phyloP scores from a whole-genome alignment of 2,329 filamentous ascomycete species.

The Waltergamsia citrina region DNA sequence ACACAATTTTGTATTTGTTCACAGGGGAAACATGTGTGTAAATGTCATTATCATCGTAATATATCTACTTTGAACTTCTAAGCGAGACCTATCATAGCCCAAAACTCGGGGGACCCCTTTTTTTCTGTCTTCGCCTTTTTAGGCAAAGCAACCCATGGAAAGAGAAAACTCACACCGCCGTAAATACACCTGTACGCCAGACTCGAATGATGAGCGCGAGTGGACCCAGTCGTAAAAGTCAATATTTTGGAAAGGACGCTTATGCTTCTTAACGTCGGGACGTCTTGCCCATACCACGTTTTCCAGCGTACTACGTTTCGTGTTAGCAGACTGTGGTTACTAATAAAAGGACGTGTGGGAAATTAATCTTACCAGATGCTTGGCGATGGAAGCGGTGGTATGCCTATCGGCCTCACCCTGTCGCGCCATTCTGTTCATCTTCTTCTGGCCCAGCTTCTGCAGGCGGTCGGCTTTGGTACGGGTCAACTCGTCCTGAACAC shows the following conservation, averaged over 20 bases:
- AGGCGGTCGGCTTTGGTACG: slow-evolving; percentile 77
- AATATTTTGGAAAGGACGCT: not conserved
- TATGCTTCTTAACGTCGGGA: slow-evolving; percentile 50
- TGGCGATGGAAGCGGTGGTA: slow-evolving; percentile 68
- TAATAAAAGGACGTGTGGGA: slow-evolving; percentile 4
- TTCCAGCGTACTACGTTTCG: slow-evolving; percentile 63
- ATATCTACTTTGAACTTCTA: too few species aligned
- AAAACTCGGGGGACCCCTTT: too few species aligned
- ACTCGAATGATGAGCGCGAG: not conserved
- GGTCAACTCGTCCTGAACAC: slow-evolving; percentile 58
- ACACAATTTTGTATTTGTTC: not conserved
- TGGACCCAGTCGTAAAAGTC: not conserved
- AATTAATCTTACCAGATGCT: slow-evolving; percentile 69
- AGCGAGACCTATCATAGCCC: too few species aligned
- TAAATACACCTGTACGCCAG: slow-evolving; percentile 2
- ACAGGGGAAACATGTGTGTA: not conserved
- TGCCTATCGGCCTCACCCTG: slow-evolving; percentile 96
- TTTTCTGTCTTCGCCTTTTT: too few species aligned
- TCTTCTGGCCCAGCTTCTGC: slow-evolving; percentile 86
- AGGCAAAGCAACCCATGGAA: too few species aligned
- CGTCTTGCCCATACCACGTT: slow-evolving; percentile 90
- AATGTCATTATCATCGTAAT: slow-evolving; percentile 6
- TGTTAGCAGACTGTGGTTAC: slow-evolving; percentile 20
- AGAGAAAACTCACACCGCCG: not conserved
- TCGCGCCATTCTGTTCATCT: slow-evolving; percentile 96